Evolutionary conservation across 1,139 yeast genomes (phyloP), one percentile per base, ranked within the genome.

Genomic region (Scheffersomyces titani): DNA sequence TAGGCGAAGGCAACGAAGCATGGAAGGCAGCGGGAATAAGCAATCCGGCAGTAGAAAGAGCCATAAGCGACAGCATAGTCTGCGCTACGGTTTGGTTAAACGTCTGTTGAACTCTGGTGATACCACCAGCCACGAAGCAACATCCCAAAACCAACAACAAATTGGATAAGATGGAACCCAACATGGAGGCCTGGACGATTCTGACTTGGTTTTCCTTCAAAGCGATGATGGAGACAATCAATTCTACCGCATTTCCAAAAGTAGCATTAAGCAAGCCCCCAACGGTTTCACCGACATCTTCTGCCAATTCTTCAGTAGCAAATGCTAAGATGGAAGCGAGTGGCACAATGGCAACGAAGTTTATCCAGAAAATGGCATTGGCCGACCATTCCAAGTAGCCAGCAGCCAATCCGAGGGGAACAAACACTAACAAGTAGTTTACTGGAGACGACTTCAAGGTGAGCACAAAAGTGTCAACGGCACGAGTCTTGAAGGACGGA

Each of bases 81-180:
- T 94, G 98, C 6, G 99, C 99, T 11, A 93, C 98, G 0, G 98
- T 93, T 73, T 89, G 96, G 77, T 93, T 93, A 76, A 96, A 94
- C 3, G 83, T 83, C 73, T 94, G 99, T 71, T 90, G 96, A 50
- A 88, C 82, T 59, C 96, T 84, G 63, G 90, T 89, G 69, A 88
- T 81, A 18, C 99, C 99, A 56, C 99, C 99, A 52, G 92, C 94
- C 44, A 94, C 76, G 70, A 94, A 96, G 69, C 98, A 92, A 73
- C 96, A 89, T n/a, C 99, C 99, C 59, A 94, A 81, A 5, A 94
- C 99, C 59, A 96, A 81, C 60, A 94, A 78, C 66, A 92, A 76
- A 73, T 94, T 94, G 54, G 97, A 90, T 57, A 94, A 80, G 61
- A 94, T 90, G 55, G 97, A 90, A 44, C 99, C 99, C 59, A 94